phyloP scores from a whole-genome alignment of 495 filamentous ascomycete species.

The Penicillium subrubescens region DNA sequence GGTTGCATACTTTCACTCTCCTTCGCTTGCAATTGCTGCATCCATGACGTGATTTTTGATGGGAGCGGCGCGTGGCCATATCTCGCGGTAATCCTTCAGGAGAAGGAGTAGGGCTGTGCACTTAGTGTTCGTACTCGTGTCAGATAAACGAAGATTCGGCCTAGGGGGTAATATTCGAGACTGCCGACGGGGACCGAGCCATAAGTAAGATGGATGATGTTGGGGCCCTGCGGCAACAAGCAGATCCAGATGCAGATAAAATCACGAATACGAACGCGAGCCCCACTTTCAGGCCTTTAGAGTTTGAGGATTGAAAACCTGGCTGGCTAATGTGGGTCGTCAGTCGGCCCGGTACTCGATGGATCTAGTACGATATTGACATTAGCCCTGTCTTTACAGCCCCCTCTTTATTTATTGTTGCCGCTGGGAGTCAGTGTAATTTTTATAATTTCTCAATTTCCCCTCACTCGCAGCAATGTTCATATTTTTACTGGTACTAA shows the following conservation, averaged over 20 bases:
- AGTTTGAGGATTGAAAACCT: neutral
- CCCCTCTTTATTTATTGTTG: neutral
- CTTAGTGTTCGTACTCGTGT: neutral
- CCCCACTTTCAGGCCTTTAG: neutral
- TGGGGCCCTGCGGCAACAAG: neutral
- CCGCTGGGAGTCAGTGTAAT: neutral
- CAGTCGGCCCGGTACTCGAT: neutral
- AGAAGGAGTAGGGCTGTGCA: neutral
- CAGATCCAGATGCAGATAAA: slow-evolving; percentile 8
- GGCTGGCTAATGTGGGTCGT: neutral
- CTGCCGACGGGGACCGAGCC: neutral
- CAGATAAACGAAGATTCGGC: neutral
- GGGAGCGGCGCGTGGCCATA: slow-evolving; percentile 24
- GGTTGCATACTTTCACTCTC: slow-evolving; percentile 26
- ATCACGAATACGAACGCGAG: slow-evolving; percentile 17
- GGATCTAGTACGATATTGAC: neutral
- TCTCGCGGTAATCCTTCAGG: too few species aligned
- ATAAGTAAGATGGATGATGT: neutral
- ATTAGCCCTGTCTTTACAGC: neutral
- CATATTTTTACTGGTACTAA: neutral
- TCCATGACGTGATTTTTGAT: slow-evolving; percentile 30
- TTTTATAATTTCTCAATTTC: neutral
- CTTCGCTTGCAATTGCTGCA: slow-evolving; percentile 30
- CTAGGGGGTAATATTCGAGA: neutral
- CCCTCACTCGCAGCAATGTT: neutral